phyloP scores from a whole-genome alignment of 2,329 filamentous ascomycete genomes.

The Trichoderma arundinaceum region DNA sequence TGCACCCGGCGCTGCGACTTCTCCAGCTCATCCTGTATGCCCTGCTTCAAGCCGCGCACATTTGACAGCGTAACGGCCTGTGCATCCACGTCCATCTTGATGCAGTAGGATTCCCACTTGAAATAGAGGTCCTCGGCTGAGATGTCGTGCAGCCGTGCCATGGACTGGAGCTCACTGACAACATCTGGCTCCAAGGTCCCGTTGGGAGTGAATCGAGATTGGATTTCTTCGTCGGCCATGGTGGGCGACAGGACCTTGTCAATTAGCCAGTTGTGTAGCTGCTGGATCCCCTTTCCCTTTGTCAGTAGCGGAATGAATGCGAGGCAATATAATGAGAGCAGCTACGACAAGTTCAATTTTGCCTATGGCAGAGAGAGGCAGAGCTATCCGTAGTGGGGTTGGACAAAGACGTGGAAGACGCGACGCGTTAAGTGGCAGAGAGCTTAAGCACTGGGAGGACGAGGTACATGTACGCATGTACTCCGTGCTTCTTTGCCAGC shows the following conservation, averaged over 20 bases:
- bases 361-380: conserved; percentile 11
- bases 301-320: not conserved
- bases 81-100: conserved; percentile 88
- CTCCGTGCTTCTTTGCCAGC: not conserved
- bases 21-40: conserved; percentile 83
- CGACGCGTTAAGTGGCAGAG: conserved; percentile 31
- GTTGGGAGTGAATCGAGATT: conserved; percentile 46
- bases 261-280: conserved; percentile 2
- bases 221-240: conserved; percentile 48
- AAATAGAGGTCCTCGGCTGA: conserved; percentile 87
- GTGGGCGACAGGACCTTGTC: conserved; percentile 31
- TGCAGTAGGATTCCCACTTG: conserved; percentile 98
- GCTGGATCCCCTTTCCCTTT: not conserved
- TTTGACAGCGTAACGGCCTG: conserved; percentile 70
- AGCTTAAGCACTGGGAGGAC: not conserved
- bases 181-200: conserved; percentile 74
- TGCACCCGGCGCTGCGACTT: conserved; percentile 71
- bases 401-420: conserved; percentile 12
- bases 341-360: not conserved
- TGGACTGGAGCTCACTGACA: conserved; percentile 79
- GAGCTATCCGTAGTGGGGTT: conserved; percentile 21
- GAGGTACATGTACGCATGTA: conserved; percentile 9
- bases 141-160: conserved; percentile 82
- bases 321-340: not conserved
- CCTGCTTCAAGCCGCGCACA: conserved; percentile 80